Percentiles rank a stretch among this genome's conserved stretches.
phyloP scores from a whole-genome alignment of 345 rosid species.

The Triadica sebifera region DNA sequence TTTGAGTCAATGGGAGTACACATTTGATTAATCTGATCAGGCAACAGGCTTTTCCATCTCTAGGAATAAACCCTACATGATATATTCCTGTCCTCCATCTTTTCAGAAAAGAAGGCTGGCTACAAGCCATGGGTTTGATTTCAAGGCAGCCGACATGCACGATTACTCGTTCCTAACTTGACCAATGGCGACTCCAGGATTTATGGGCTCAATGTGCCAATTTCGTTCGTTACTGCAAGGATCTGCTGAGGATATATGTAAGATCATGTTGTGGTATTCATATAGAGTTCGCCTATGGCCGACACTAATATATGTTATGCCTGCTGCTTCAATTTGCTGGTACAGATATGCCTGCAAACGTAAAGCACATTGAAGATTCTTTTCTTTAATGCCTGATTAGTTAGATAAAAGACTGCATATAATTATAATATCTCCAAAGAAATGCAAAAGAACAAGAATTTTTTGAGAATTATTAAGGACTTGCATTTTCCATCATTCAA shows the following conservation, averaged over 20 bases:
- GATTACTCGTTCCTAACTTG: constrained; percentile 27
- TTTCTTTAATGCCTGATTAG: background rate
- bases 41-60: background rate
- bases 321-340: constrained; percentile 67
- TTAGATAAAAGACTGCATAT: background rate
- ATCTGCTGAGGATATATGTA: constrained; percentile 58
- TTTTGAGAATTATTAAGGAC: background rate
- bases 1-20: background rate
- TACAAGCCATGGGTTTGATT: background rate
- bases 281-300: constrained; percentile 77
- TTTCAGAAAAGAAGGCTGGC: background rate
- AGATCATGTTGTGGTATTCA: constrained; percentile 50
- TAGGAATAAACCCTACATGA: background rate
- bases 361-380: constrained; percentile 6
- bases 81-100: background rate
- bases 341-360: constrained; percentile 60
- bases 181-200: constrained; percentile 26
- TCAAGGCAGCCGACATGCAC: background rate
- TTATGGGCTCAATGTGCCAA: constrained; percentile 50
- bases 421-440: background rate
- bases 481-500: background rate
- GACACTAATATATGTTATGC: constrained; percentile 75
- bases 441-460: background rate
- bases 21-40: background rate
- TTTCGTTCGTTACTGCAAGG: constrained; percentile 37